Evolutionary conservation across 257 asterid genomes (phyloP), one percentile per base, ranked within the genome.

Genomic region (Catharanthus roseus): DNA sequence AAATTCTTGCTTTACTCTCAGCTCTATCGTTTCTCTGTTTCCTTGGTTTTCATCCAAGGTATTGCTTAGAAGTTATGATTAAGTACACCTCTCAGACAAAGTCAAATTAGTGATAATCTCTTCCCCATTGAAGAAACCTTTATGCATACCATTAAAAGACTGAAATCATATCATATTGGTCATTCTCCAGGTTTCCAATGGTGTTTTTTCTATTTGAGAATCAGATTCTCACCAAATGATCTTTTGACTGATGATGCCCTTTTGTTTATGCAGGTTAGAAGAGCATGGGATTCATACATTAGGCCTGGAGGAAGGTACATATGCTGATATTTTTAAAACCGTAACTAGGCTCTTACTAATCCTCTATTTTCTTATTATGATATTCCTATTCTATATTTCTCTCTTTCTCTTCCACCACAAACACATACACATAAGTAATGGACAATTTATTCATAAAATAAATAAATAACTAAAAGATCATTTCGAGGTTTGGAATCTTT

Each of bases 241-340:
- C 47, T 29, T 9, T 36, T 47, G 45, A 39, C 56, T 50, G 15
- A 72, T 68, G 12, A 74, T 68, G 72, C 61, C 39, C 26, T 68
- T 58, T 67, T 41, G 47, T 77, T 16, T 42, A 50, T 78, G 85
- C 87, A 92, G 98, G 98, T 91, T 34, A 81, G 99, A 81, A 85
- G 99, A 88, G 79, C 82, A 44, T 93, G 99, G 99, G 99, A 93
- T 82, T 88, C 96, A 60, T 91, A 83, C 77, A 64, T 91, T 76
- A 78, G 97, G 78, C 90, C 96, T 42, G 96, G 97, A 67, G 99
- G 96, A 86, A 91, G 97, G 98, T 93, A 75, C 69, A 79, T 63
- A 45, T 57, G 28, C 15, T 19, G 34, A 76, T 38, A 29, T 62
- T 51, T 75, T 15, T 42, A 21, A 29, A 56, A 34, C 33, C 23